Conservation (phyloP, 306 rosid species). For the Citrullus amarus region DNA sequence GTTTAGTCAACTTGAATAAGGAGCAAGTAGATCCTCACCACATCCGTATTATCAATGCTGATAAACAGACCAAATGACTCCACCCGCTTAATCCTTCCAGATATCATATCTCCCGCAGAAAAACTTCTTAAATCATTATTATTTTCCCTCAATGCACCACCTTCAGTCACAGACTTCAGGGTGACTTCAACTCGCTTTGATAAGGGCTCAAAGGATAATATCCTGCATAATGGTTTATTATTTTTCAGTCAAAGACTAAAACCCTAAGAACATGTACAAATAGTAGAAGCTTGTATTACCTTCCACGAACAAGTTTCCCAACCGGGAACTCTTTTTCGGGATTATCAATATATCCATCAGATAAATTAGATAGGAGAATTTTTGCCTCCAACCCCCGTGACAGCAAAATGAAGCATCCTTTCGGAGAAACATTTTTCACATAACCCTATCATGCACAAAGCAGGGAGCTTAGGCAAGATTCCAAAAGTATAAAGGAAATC, state of each 20-base stretch:
- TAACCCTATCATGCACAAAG: slow-evolving; percentile 51
- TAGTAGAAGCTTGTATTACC: slow-evolving; percentile 22
- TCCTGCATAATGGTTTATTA: slow-evolving; percentile 44
- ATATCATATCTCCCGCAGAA: slow-evolving; percentile 50
- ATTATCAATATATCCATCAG: slow-evolving; percentile 50
- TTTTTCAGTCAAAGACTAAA: slow-evolving; percentile 11
- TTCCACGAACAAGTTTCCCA: slow-evolving; percentile 78
- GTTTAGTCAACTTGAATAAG: background rate
- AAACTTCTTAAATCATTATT: slow-evolving; percentile 40
- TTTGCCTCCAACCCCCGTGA: slow-evolving; percentile 80
- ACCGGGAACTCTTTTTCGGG: slow-evolving; percentile 64
- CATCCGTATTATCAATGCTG: slow-evolving; percentile 45
- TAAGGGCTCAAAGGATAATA: slow-evolving; percentile 68
- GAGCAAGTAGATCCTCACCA: slow-evolving; percentile 31
- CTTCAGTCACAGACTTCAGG: slow-evolving; percentile 36
- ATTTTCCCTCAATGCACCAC: slow-evolving; percentile 25
- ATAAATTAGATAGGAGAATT: slow-evolving; percentile 70
- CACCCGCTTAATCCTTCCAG: slow-evolving; percentile 72
- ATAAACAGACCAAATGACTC: slow-evolving; percentile 87
- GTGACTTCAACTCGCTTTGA: slow-evolving; percentile 86
- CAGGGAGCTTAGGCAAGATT: background rate
- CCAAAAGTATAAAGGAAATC: background rate
- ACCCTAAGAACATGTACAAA: background rate
- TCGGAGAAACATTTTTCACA: slow-evolving; percentile 60
- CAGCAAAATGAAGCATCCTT: slow-evolving; percentile 77